These are phyloP conservation scores for Holtermannia corniformis DNA, from an alignment of 768 basidiomycete species.

Conservation along the genomic window DNA sequence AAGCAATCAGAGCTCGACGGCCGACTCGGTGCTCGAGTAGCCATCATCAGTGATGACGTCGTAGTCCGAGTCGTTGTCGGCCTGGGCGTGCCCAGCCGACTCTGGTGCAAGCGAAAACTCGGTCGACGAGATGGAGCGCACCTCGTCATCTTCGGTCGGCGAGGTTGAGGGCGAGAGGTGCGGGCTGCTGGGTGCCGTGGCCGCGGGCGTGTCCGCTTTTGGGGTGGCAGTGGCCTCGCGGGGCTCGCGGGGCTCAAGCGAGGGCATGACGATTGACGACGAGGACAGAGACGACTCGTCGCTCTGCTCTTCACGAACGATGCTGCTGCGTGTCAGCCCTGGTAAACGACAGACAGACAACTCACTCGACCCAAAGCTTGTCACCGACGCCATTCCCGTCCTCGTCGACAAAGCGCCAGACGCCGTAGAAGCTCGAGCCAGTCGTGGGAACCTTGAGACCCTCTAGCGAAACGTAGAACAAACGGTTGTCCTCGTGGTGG, in stretches of 20 bases:
- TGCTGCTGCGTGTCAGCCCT: slow-evolving; percentile 10
- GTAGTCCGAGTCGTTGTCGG: not conserved
- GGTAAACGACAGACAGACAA: not conserved
- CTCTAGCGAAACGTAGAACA: slow-evolving; percentile 20
- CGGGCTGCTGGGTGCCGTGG: too few relatives aligned
- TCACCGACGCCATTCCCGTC: slow-evolving; percentile 32
- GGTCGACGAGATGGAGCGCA: not conserved
- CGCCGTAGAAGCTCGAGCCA: slow-evolving; percentile 25
- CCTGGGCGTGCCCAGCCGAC: not conserved
- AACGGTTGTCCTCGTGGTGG: slow-evolving; percentile 15
- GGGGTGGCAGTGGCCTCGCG: not conserved
- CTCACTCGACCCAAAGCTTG: slow-evolving; percentile 32
- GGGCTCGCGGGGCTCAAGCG: not conserved
- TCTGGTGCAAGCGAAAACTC: not conserved
- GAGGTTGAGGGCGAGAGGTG: not conserved
- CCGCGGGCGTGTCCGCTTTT: not conserved
- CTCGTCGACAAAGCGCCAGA: slow-evolving; percentile 34
- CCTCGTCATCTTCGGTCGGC: not conserved
- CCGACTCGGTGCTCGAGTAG: not conserved
- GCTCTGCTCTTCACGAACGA: slow-evolving; percentile 12
- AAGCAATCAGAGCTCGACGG: not conserved
- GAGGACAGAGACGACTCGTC: slow-evolving; percentile 16
- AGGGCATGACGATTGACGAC: slow-evolving; percentile 35
- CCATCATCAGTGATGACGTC: not conserved
- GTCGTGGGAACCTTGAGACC: slow-evolving; percentile 24